Evolutionary conservation across 805 yeast species (phyloP), one percentile per base, ranked within the genome.

Genomic region (Saccharomycopsis sp.): DNA sequence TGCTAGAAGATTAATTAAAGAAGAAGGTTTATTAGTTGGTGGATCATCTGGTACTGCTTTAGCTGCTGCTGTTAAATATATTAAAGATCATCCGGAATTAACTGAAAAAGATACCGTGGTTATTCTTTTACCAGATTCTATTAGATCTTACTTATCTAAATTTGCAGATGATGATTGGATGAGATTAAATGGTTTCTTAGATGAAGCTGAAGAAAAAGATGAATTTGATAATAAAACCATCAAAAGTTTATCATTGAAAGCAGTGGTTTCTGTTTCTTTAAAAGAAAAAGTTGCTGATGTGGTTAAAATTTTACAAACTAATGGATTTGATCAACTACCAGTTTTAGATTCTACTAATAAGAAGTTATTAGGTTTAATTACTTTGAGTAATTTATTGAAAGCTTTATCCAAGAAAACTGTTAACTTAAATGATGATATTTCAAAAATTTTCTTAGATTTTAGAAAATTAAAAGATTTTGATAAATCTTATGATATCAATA

Each of bases 111-210:
- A 81, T 50, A 72, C 72, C 15, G 70, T 84, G 44, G 94, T 84
- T 25, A 86, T 80, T 35, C 79, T 84, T 18, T 74, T 82, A 72
- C 94, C 95, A 34, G 95, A 84, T 59, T 77, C 87, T 31, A 75
- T 84, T 55, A 76, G 95, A 67, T 83, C 94, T 3, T 84, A 84
- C 63, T 69, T 84, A 61, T 76, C 92, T 48, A 84, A 84, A 63
- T 84, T 84, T 55, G 89, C 83, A 29, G 94, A 84, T 58, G 94
- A 85, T 53, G 94, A 83, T 61, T 84, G 95, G 95, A 76, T 84
- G 81, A 72, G 70, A 57, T 74, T 74, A 52, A 82, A 84, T 57
- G 81, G 82, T 2, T 77, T 85, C 54, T 72, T 79, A 49, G 83
- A 74, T 48, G 70, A 70, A 39, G 63, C 58, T 60, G 41, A 59